These are phyloP conservation scores for Aspergillus steynii DNA, from an alignment of 495 filamentous ascomycete genomes.

Conservation along the genomic window DNA sequence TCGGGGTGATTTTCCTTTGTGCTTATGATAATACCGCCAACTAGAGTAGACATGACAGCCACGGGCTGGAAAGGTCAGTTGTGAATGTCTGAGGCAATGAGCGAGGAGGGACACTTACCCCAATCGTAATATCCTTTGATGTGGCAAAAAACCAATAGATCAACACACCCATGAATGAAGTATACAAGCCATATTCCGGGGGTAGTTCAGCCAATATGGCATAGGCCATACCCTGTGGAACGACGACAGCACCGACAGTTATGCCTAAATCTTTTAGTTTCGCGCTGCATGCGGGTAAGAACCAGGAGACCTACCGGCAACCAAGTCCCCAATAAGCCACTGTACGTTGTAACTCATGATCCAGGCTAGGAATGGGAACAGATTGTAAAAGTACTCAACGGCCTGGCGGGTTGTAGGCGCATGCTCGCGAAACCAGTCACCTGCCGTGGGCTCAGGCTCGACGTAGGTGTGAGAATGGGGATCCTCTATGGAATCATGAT, in stretches of 20 bases:
- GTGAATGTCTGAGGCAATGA: neutral
- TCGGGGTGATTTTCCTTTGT: conserved; percentile 60
- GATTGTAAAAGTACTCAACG: conserved; percentile 57
- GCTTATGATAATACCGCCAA: conserved; percentile 72
- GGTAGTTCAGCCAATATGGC: conserved; percentile 77
- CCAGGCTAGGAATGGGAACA: conserved; percentile 91
- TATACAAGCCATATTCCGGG: conserved; percentile 87
- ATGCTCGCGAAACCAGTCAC: conserved; percentile 68
- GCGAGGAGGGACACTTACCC: conserved; percentile 24
- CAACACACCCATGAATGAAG: conserved; percentile 95
- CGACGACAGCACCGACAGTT: conserved; percentile 92
- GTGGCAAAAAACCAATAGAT: conserved; percentile 99
- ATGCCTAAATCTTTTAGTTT: conserved; percentile 56
- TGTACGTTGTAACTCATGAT: conserved; percentile 82
- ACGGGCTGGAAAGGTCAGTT: conserved; percentile 56
- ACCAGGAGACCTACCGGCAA: conserved; percentile 66
- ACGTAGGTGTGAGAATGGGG: conserved; percentile 80
- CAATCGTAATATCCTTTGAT: conserved; percentile 98
- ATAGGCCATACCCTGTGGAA: conserved; percentile 98
- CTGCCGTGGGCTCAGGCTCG: conserved; percentile 74
- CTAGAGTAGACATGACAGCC: conserved; percentile 90
- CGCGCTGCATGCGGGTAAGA: conserved; percentile 12
- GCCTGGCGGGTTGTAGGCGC: conserved; percentile 58
- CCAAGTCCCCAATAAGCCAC: conserved; percentile 86
- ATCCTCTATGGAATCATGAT: conserved; percentile 67